Percentiles rank a stretch among this genome's conserved stretches.
Evolutionary conservation across 2,329 filamentous ascomycete species (phyloP).

Genomic region (Dactylonectria estremocensis): DNA sequence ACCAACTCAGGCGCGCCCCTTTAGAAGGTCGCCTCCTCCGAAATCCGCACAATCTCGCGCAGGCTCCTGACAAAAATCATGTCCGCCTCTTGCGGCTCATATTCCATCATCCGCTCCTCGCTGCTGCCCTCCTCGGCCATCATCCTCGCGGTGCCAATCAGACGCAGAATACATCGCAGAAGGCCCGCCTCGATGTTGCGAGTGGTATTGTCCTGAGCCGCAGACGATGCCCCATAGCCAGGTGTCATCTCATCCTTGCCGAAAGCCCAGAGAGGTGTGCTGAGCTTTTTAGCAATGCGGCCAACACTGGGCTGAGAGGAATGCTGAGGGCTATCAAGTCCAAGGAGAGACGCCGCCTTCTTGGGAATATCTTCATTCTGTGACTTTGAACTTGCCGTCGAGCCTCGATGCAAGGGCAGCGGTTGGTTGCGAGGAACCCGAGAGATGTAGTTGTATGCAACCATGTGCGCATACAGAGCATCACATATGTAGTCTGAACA

Average conservation of each 20-base stretch:
- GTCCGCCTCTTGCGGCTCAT: constrained; percentile 53
- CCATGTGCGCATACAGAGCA: constrained; percentile 71
- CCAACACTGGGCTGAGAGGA: constrained; percentile 40
- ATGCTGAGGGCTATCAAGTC: constrained; percentile 54
- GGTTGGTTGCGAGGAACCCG: constrained; percentile 48
- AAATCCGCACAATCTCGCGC: constrained; percentile 60
- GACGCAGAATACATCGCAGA: constrained; percentile 64
- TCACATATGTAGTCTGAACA: constrained; percentile 71
- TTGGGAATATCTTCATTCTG: constrained; percentile 60
- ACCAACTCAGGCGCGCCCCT: not conserved
- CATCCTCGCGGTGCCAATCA: constrained; percentile 65
- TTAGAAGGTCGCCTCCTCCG: constrained; percentile 49
- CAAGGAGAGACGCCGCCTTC: constrained; percentile 68
- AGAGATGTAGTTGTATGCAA: constrained; percentile 73
- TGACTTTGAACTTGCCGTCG: constrained; percentile 38
- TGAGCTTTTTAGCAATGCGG: constrained; percentile 46
- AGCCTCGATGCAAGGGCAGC: constrained; percentile 31
- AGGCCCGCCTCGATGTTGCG: constrained; percentile 66
- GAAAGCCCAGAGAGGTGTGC: constrained; percentile 46
- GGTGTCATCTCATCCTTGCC: constrained; percentile 47
- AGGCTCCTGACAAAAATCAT: constrained; percentile 58
- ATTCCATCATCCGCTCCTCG: constrained; percentile 51
- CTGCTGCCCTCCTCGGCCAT: constrained; percentile 50
- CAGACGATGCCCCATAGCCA: constrained; percentile 29
- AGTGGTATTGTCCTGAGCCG: constrained; percentile 54